Evolutionary conservation across 352 stramenopile genomes (phyloP).

Genomic region (Pythium monospermum): DNA sequence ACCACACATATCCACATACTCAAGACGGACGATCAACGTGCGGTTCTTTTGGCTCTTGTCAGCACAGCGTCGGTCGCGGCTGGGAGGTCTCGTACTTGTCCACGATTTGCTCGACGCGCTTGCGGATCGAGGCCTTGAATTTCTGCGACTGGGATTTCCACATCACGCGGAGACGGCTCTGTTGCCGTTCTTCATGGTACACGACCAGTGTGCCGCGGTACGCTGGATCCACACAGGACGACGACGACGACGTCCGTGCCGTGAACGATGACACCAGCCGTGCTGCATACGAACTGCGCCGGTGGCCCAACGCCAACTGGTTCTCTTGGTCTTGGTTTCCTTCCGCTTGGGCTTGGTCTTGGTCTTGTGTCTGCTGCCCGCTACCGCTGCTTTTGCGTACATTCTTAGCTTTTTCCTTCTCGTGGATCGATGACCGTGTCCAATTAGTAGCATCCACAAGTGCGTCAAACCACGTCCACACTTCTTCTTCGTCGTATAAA

Average conservation of each 20-base stretch:
- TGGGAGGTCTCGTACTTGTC: constrained; percentile 43
- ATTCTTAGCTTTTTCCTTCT: no score
- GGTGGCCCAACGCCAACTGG: constrained; percentile 3
- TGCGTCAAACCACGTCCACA: constrained; percentile 54
- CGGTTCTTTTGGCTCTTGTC: neutral
- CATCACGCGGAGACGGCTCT: constrained; percentile 38
- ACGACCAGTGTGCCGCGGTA: constrained; percentile 66
- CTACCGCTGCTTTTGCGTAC: constrained; percentile 39
- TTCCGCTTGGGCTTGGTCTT: constrained; percentile 4
- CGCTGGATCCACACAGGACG: constrained; percentile 26
- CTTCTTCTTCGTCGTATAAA: constrained; percentile 52
- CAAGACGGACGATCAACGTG: no score
- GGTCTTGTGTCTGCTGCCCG: constrained; percentile 36
- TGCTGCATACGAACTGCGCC: neutral
- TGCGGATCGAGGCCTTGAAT: constrained; percentile 31
- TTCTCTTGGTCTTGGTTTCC: constrained; percentile 7
- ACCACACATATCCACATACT: no score
- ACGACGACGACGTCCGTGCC: neutral
- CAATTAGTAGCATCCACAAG: constrained; percentile 46
- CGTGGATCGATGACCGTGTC: constrained; percentile 12
- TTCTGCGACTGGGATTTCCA: constrained; percentile 20
- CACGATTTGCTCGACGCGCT: constrained; percentile 52
- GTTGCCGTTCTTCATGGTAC: constrained; percentile 56
- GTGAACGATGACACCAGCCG: neutral
- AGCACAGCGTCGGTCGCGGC: constrained; percentile 11